Percentiles rank a stretch among this genome's conserved stretches.
Conservation (phyloP, 2,329 filamentous ascomycete species). For the Cryphonectria carpinicola region DNA sequence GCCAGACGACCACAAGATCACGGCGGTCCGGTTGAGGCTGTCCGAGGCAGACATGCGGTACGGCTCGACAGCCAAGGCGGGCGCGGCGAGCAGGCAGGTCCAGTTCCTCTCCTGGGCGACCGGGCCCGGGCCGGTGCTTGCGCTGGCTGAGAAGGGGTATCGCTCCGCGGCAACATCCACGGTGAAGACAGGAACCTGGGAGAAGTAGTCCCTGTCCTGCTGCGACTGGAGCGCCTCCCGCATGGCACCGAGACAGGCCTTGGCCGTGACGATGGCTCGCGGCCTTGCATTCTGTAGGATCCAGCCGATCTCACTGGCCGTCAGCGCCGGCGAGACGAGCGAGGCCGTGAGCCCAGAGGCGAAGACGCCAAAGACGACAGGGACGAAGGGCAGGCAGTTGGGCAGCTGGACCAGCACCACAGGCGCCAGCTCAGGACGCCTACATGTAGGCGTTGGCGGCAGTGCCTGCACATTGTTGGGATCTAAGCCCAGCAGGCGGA, state of each 20-base stretch:
- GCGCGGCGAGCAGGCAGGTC: slow-evolving; percentile 56
- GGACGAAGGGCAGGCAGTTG: slow-evolving; percentile 45
- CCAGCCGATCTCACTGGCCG: slow-evolving; percentile 45
- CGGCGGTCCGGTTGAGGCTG: slow-evolving; percentile 59
- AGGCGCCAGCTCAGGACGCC: slow-evolving; percentile 44
- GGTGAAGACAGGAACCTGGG: slow-evolving; percentile 62
- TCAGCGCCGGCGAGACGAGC: slow-evolving; percentile 45
- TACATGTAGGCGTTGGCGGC: slow-evolving; percentile 45
- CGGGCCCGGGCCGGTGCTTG: slow-evolving; percentile 4
- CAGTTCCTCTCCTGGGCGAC: slow-evolving; percentile 56
- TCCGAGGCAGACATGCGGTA: slow-evolving; percentile 41
- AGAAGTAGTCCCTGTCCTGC: slow-evolving; percentile 39
- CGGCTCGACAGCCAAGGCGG: slow-evolving; percentile 52
- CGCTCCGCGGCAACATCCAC: slow-evolving; percentile 43
- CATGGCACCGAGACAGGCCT: slow-evolving; percentile 39
- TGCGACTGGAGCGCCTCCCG: slow-evolving; percentile 41
- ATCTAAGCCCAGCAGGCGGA: slow-evolving; percentile 42
- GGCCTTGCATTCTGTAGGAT: slow-evolving; percentile 47
- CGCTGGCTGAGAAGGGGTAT: slow-evolving; percentile 37
- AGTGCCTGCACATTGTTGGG: slow-evolving; percentile 40
- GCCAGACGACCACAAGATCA: slow-evolving; percentile 56
- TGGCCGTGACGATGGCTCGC: slow-evolving; percentile 42
- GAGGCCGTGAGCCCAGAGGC: slow-evolving; percentile 47
- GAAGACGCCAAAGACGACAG: slow-evolving; percentile 42
- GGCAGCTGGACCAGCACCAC: slow-evolving; percentile 48